Evolutionary conservation across 2,329 filamentous ascomycete genomes (phyloP).

Genomic region (Orbilia brochopaga): DNA sequence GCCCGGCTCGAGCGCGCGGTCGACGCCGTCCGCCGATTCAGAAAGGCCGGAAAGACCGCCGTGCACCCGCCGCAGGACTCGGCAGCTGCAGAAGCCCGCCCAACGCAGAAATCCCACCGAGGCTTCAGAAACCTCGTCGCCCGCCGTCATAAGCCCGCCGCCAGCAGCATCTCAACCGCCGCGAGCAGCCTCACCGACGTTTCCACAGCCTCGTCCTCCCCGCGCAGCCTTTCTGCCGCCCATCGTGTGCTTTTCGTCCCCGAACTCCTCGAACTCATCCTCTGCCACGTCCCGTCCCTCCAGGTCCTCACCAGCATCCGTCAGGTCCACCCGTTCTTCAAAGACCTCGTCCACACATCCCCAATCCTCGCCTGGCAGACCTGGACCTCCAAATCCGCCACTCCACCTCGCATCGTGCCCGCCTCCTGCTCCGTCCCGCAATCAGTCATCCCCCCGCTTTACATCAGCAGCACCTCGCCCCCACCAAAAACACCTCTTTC

Average conservation of each 20-base stretch:
- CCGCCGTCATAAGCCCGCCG: not conserved
- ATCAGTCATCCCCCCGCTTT: conserved; percentile 7
- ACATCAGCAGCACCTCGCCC: conserved; percentile 34
- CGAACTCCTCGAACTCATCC: conserved; percentile 38
- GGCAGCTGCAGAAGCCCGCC: conserved; percentile 9
- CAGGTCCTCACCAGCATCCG: conserved; percentile 47
- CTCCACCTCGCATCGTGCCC: conserved; percentile 17
- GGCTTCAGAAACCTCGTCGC: not conserved
- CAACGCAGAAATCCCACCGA: conserved; percentile 14
- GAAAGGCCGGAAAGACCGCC: conserved; percentile 2
- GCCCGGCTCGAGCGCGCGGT: conserved; percentile 25
- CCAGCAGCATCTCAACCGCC: conserved; percentile 10
- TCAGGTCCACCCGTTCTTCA: conserved; percentile 48
- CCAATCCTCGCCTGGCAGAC: conserved; percentile 45
- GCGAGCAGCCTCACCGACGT: not conserved
- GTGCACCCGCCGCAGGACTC: conserved; percentile 12
- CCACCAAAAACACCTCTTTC: conserved; percentile 14
- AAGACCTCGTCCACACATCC: conserved; percentile 32
- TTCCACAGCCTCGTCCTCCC: not conserved
- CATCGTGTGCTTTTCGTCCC: conserved; percentile 44
- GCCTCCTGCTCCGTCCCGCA: not conserved
- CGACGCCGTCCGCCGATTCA: conserved; percentile 39
- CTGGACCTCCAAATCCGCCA: conserved; percentile 37
- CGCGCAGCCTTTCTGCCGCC: conserved; percentile 7
- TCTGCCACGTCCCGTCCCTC: conserved; percentile 40